phyloP scores from a whole-genome alignment of 208 protist genomes.

The Trypanosoma congolense region DNA sequence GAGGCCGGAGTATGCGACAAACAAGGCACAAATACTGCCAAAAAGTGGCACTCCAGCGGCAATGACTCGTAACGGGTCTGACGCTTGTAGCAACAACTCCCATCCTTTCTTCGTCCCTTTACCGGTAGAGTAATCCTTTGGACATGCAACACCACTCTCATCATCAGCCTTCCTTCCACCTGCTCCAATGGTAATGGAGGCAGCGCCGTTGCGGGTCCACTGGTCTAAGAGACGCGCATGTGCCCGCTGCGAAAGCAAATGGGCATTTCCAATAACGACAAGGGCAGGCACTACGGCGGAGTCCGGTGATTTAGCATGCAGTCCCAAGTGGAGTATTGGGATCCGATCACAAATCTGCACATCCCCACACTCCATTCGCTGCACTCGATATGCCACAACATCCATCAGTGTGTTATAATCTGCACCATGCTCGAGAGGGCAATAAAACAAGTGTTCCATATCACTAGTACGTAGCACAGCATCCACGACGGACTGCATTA shows the following conservation, averaged over 20 bases:
- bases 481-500: constrained; percentile 11
- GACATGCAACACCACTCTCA: not conserved
- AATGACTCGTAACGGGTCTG: constrained; percentile 14
- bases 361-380: not conserved
- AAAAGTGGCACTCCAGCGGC: constrained; percentile 30
- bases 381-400: constrained; percentile 31
- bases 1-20: constrained; percentile 27
- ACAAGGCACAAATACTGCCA: constrained; percentile 40
- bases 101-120: not conserved
- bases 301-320: not conserved
- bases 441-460: constrained; percentile 29
- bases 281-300: constrained; percentile 2
- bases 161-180: not conserved
- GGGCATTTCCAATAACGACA: constrained; percentile 53
- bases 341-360: not conserved
- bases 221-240: constrained; percentile 60
- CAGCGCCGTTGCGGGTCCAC: constrained; percentile 65
- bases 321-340: constrained; percentile 14
- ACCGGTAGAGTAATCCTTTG: not conserved
- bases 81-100: constrained; percentile 18
- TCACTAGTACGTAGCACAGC: not conserved
- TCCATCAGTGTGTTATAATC: constrained; percentile 50
- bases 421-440: constrained; percentile 48
- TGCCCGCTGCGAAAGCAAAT: constrained; percentile 52
- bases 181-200: not conserved